phyloP scores from a whole-genome alignment of 2,329 filamentous ascomycete genomes.

The Fusarium goolgardi region DNA sequence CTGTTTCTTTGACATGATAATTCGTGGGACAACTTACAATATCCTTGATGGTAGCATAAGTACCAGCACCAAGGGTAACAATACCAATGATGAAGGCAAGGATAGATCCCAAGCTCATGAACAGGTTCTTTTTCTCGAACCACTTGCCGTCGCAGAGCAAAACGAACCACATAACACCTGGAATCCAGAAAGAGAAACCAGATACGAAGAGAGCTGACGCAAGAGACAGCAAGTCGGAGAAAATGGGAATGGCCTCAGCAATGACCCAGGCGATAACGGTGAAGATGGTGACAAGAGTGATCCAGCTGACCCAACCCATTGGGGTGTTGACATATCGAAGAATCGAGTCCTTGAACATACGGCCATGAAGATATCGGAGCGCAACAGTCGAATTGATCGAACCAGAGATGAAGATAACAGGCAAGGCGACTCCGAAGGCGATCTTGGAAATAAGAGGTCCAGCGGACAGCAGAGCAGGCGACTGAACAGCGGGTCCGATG shows the following conservation, averaged over 20 bases:
- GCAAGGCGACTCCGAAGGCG: conserved; percentile 75
- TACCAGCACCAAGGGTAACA: conserved; percentile 37
- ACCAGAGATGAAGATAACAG: conserved; percentile 55
- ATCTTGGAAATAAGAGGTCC: conserved; percentile 70
- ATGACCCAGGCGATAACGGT: conserved; percentile 38
- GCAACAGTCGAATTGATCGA: conserved; percentile 40
- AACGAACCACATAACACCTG: conserved; percentile 36
- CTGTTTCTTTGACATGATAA: accelerated
- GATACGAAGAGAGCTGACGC: conserved; percentile 36
- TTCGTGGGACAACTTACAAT: conserved; percentile 14
- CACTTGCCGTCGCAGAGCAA: conserved; percentile 37
- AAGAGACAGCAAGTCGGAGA: conserved; percentile 36
- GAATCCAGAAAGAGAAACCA: conserved; percentile 38
- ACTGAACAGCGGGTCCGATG: conserved; percentile 70
- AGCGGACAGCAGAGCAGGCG: conserved; percentile 75
- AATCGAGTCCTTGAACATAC: conserved; percentile 39
- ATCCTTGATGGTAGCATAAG: conserved; percentile 40
- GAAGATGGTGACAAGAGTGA: conserved; percentile 29
- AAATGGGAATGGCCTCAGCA: conserved; percentile 38
- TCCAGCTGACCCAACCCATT: conserved; percentile 38
- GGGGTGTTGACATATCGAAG: conserved; percentile 36
- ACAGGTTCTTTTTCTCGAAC: conserved; percentile 36
- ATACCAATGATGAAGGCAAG: conserved; percentile 36
- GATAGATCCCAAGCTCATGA: conserved; percentile 32
- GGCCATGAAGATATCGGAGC: conserved; percentile 36